Evolutionary conservation across 2,329 filamentous ascomycete species (phyloP).

Genomic region (Cercospora brassicicola): DNA sequence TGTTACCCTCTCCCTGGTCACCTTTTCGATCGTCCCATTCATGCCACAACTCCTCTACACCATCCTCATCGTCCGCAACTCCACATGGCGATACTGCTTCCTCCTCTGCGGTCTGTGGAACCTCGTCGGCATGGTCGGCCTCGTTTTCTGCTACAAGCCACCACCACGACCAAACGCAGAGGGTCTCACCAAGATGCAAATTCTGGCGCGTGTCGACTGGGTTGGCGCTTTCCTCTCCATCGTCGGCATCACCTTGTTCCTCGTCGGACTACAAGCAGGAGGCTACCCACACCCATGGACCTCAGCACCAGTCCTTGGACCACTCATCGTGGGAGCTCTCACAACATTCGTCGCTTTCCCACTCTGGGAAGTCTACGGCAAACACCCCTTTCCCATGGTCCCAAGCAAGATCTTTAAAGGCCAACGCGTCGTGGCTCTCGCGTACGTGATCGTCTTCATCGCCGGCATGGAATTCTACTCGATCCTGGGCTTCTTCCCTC

Average conservation of each 20-base stretch:
- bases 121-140: conserved; percentile 53
- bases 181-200: conserved; percentile 43
- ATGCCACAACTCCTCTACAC: conserved; percentile 62
- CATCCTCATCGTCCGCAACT: conserved; percentile 54
- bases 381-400: conserved; percentile 35
- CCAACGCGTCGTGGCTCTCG: conserved; percentile 37
- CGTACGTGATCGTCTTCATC: conserved; percentile 40
- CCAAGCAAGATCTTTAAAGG: conserved; percentile 33
- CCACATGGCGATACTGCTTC: conserved; percentile 57
- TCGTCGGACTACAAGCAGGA: conserved; percentile 43
- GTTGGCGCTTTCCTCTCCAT: conserved; percentile 54
- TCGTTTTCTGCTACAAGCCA: conserved; percentile 55
- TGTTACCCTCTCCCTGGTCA: conserved; percentile 42
- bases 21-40: conserved; percentile 63
- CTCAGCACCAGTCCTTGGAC: conserved; percentile 31
- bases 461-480: conserved; percentile 40
- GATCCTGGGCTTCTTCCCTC: conserved; percentile 60
- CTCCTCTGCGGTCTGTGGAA: conserved; percentile 55
- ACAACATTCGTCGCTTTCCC: conserved; percentile 33
- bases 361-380: conserved; percentile 32
- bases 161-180: conserved; percentile 46
- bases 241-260: conserved; percentile 52
- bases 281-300: conserved; percentile 30
- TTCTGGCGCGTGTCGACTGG: conserved; percentile 51
- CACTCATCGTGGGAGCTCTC: conserved; percentile 32